Evolutionary conservation across 1,284 basidiomycete genomes (phyloP).

Genomic region (Pseudozyma sp.): DNA sequence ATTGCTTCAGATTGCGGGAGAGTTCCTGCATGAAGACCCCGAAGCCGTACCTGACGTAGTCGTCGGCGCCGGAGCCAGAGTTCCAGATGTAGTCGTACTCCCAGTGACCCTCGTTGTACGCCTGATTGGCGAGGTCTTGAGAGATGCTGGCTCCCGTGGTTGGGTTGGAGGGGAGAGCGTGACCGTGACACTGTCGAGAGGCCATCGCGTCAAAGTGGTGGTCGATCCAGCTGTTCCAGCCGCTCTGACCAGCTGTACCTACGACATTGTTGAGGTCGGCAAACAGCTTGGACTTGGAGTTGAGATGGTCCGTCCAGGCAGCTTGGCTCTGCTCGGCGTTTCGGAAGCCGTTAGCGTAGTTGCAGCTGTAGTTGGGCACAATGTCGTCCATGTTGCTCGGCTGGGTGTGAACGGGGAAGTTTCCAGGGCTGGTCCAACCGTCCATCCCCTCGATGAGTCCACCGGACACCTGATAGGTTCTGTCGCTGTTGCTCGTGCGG

Average conservation of each 20-base stretch:
- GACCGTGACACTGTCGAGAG: slow-evolving; percentile 53
- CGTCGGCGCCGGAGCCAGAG: slow-evolving; percentile 42
- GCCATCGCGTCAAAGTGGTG: slow-evolving; percentile 53
- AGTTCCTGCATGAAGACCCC: slow-evolving; percentile 51
- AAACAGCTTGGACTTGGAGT: slow-evolving; percentile 71
- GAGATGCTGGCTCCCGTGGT: slow-evolving; percentile 19
- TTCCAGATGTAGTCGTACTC: slow-evolving; percentile 63
- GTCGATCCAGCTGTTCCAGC: slow-evolving; percentile 73
- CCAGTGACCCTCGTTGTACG: slow-evolving; percentile 55
- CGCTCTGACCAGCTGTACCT: slow-evolving; percentile 71
- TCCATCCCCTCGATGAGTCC: slow-evolving; percentile 74
- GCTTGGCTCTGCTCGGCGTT: slow-evolving; percentile 56
- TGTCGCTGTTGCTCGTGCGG: slow-evolving; percentile 71
- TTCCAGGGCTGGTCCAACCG: slow-evolving; percentile 1
- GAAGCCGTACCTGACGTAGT: slow-evolving; percentile 53
- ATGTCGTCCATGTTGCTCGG: slow-evolving; percentile 71
- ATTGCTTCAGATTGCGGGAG: slow-evolving; percentile 18
- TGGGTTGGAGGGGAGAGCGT: slow-evolving; percentile 43
- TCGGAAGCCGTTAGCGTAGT: slow-evolving; percentile 71
- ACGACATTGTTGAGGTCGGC: slow-evolving; percentile 71
- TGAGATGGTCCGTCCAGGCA: slow-evolving; percentile 73
- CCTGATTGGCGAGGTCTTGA: slow-evolving; percentile 45
- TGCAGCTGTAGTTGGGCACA: slow-evolving; percentile 73
- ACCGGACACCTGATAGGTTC: slow-evolving; percentile 73
- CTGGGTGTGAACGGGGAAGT: slow-evolving; percentile 63